Conservation (phyloP, 2,329 filamentous ascomycete genomes). For the Pseudogymnoascus sp. region DNA sequence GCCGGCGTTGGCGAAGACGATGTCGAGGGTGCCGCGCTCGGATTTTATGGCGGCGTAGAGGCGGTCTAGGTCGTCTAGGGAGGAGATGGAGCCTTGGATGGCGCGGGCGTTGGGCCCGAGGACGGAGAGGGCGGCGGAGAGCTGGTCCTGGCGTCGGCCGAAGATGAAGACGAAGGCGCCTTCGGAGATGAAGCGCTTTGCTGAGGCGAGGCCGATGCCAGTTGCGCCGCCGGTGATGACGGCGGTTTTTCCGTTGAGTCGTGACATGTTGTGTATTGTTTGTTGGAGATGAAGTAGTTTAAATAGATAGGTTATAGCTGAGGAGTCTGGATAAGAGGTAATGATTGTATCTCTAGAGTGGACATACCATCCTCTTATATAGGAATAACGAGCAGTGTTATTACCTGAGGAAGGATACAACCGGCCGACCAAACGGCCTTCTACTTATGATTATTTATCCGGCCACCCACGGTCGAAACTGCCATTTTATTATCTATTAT, state of each 20-base stretch:
- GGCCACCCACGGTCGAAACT: too few relatives aligned
- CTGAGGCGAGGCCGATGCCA: slow-evolving; percentile 17
- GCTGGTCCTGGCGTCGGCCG: slow-evolving; percentile 16
- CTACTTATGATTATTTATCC: not conserved
- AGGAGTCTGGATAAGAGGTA: slow-evolving; percentile 9
- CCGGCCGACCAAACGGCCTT: too few relatives aligned
- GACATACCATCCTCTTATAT: slow-evolving; percentile 12
- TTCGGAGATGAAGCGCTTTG: slow-evolving; percentile 16
- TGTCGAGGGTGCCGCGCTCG: slow-evolving; percentile 21
- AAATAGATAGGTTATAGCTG: slow-evolving; percentile 4
- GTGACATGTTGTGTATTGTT: slow-evolving; percentile 12
- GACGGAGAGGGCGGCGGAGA: slow-evolving; percentile 15
- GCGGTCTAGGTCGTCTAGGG: slow-evolving; percentile 17
- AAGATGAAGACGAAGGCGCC: slow-evolving; percentile 18
- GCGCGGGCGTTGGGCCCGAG: slow-evolving; percentile 19
- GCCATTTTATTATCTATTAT: too few relatives aligned
- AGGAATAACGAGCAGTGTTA: slow-evolving; percentile 1
- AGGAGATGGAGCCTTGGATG: slow-evolving; percentile 17
- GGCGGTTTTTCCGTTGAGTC: slow-evolving; percentile 15
- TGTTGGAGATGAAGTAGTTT: slow-evolving; percentile 10
- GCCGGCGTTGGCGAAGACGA: slow-evolving; percentile 19
- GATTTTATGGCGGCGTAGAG: slow-evolving; percentile 20
- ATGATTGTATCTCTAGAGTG: slow-evolving; percentile 8
- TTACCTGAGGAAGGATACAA: not conserved
- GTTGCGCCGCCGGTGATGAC: slow-evolving; percentile 19